Conservation (phyloP, 1,284 basidiomycete genomes). For the Flammula alnicola region DNA sequence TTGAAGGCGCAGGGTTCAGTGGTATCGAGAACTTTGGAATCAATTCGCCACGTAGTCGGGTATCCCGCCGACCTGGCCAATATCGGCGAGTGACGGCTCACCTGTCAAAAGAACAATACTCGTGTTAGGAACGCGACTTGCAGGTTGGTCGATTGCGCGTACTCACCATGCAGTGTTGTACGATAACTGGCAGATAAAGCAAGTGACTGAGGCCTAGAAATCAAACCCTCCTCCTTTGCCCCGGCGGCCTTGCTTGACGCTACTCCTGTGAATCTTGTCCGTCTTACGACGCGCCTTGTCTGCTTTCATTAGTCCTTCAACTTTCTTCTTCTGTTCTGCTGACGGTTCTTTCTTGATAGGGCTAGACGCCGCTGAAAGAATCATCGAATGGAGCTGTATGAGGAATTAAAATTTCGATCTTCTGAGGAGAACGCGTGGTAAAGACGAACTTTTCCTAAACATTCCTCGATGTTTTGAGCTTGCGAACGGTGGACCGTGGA, state of each 20-base stretch:
- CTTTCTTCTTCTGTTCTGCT: conserved; percentile 26
- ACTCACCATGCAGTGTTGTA: too few relatives aligned
- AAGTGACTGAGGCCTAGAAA: too few relatives aligned
- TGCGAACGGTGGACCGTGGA: conserved; percentile 76
- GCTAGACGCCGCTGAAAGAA: conserved; percentile 21
- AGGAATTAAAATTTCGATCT: not conserved
- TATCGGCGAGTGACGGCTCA: too few relatives aligned
- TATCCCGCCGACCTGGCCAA: too few relatives aligned
- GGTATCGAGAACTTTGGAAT: too few relatives aligned
- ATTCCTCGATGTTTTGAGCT: conserved; percentile 73
- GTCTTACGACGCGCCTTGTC: conserved; percentile 24
- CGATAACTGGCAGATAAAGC: too few relatives aligned
- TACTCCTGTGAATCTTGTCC: conserved; percentile 28
- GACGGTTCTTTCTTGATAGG: conserved; percentile 22
- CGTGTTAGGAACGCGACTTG: too few relatives aligned
- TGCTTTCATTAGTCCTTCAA: conserved; percentile 21
- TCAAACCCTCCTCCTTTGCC: conserved; percentile 19
- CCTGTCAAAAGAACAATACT: too few relatives aligned
- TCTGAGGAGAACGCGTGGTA: not conserved
- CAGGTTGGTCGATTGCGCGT: too few relatives aligned
- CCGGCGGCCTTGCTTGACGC: conserved; percentile 26
- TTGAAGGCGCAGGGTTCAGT: too few relatives aligned
- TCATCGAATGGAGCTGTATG: conserved; percentile 24
- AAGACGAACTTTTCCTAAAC: conserved; percentile 61
- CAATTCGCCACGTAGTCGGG: too few relatives aligned